Conservation (phyloP, 306 rosid genomes). For the Ziziphus jujuba region DNA sequence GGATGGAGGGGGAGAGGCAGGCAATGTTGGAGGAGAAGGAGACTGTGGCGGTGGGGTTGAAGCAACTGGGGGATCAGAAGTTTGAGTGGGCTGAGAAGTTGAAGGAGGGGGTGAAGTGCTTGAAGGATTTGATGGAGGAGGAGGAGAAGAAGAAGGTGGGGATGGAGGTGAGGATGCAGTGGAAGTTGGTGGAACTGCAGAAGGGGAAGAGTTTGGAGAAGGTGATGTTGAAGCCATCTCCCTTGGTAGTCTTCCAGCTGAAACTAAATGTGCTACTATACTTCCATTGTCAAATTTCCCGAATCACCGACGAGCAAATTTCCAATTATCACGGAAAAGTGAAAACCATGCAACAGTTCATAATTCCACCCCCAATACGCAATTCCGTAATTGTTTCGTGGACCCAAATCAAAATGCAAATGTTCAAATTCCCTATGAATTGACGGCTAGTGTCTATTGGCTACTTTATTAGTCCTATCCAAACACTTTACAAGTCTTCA, state of each 20-base stretch:
- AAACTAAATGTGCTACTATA: slow-evolving; percentile 28
- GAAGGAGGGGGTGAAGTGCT: slow-evolving; percentile 42
- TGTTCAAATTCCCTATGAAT: slow-evolving; percentile 4
- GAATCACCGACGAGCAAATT: slow-evolving; percentile 18
- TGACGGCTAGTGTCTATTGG: background rate
- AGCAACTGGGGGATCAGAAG: slow-evolving; percentile 31
- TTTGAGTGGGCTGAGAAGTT: slow-evolving; percentile 30
- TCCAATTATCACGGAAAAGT: slow-evolving; percentile 6
- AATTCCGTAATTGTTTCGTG: slow-evolving; percentile 14
- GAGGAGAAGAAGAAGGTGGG: slow-evolving; percentile 31
- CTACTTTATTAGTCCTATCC: slow-evolving; percentile 9
- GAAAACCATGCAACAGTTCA: background rate
- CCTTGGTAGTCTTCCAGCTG: slow-evolving; percentile 23
- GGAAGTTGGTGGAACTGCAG: slow-evolving; percentile 54
- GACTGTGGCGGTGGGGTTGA: slow-evolving; percentile 35
- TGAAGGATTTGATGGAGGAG: slow-evolving; percentile 28
- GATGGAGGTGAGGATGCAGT: slow-evolving; percentile 37
- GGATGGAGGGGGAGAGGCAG: slow-evolving; percentile 28
- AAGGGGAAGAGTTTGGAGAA: slow-evolving; percentile 71
- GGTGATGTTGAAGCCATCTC: slow-evolving; percentile 65
- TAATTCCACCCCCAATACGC: background rate
- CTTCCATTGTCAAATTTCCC: slow-evolving; percentile 30
- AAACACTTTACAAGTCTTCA: slow-evolving; percentile 10
- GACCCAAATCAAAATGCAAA: slow-evolving; percentile 15
- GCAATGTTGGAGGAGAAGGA: slow-evolving; percentile 34